These are phyloP conservation scores for Colletotrichum sp. DNA, from an alignment of 2,329 filamentous ascomycete species.

Conservation along the genomic window DNA sequence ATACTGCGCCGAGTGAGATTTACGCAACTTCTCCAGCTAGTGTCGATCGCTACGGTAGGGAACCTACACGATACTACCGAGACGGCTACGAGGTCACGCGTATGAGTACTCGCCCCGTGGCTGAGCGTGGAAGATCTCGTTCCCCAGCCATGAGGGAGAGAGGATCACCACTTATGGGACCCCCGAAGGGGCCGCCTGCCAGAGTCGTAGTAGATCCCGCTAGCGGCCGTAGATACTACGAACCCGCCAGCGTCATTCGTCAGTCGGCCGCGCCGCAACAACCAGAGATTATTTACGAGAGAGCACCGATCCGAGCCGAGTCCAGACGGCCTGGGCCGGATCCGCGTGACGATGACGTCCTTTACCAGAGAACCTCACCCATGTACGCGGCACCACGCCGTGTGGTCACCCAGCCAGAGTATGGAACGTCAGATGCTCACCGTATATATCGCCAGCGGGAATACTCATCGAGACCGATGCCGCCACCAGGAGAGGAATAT, in stretches of 20 bases:
- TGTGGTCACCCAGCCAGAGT: slow-evolving; percentile 68
- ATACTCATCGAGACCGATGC: slow-evolving; percentile 56
- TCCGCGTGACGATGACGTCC: slow-evolving; percentile 53
- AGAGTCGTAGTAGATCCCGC: slow-evolving; percentile 78
- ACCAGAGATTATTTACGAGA: slow-evolving; percentile 69
- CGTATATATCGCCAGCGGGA: slow-evolving; percentile 63
- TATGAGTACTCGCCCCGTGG: slow-evolving; percentile 53
- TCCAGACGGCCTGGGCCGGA: slow-evolving; percentile 54
- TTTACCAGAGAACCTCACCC: slow-evolving; percentile 59
- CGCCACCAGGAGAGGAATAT: slow-evolving; percentile 48
- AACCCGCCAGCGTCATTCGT: slow-evolving; percentile 52
- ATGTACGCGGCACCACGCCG: slow-evolving; percentile 55
- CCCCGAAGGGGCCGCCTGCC: slow-evolving; percentile 58
- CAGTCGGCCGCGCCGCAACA: slow-evolving; percentile 61
- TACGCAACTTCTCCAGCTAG: slow-evolving; percentile 47
- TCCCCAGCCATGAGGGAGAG: slow-evolving; percentile 51
- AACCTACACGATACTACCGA: slow-evolving; percentile 47
- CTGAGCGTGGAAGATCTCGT: slow-evolving; percentile 52
- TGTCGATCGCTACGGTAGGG: slow-evolving; percentile 45
- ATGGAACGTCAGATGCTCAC: slow-evolving; percentile 52
- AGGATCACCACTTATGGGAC: slow-evolving; percentile 53
- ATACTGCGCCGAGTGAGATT: slow-evolving; percentile 41
- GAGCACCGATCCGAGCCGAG: slow-evolving; percentile 56
- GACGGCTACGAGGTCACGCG: slow-evolving; percentile 48
- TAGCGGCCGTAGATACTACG: slow-evolving; percentile 79